These are phyloP conservation scores for Umbilicaria muhlenbergii DNA, from an alignment of 495 filamentous ascomycete genomes.

Conservation along the genomic window DNA sequence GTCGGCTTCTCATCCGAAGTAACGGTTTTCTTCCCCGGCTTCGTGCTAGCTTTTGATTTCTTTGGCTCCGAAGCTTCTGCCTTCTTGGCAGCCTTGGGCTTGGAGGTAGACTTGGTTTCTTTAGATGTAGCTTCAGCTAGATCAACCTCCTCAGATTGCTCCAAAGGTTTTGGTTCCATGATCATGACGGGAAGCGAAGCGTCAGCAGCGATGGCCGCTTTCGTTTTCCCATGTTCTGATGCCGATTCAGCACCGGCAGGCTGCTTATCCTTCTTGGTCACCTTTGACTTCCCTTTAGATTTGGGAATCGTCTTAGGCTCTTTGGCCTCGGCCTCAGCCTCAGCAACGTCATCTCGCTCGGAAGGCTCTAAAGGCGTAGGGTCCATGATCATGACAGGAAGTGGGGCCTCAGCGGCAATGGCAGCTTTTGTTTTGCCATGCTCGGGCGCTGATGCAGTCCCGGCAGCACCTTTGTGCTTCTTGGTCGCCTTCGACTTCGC, in stretches of 20 bases:
- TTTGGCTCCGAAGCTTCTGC: conserved; percentile 6
- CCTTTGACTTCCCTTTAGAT: conserved; percentile 1
- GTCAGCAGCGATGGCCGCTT: too few relatives aligned
- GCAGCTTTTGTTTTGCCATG: conserved; percentile 3
- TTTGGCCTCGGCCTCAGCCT: too few relatives aligned
- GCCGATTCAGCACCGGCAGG: too few relatives aligned
- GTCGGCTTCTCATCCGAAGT: not conserved
- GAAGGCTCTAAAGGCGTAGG: too few relatives aligned
- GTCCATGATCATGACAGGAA: too few relatives aligned
- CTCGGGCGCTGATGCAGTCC: conserved; percentile 4
- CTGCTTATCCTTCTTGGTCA: conserved; percentile 5
- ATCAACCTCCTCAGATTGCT: too few relatives aligned
- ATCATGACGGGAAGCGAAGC: too few relatives aligned
- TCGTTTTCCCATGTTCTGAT: too few relatives aligned
- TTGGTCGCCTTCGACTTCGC: not conserved
- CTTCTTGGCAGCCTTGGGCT: conserved; percentile 1
- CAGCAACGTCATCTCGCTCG: too few relatives aligned
- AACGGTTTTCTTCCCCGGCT: conserved; percentile 4
- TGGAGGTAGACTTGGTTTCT: not conserved
- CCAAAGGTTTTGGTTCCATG: too few relatives aligned
- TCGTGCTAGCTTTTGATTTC: not conserved
- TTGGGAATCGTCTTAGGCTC: not conserved
- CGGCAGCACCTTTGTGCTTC: not conserved
- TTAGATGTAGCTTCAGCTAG: too few relatives aligned
- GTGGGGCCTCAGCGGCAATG: not conserved